Conservation (phyloP, 306 rosid genomes). For the Trichosanthes cucumerina region DNA sequence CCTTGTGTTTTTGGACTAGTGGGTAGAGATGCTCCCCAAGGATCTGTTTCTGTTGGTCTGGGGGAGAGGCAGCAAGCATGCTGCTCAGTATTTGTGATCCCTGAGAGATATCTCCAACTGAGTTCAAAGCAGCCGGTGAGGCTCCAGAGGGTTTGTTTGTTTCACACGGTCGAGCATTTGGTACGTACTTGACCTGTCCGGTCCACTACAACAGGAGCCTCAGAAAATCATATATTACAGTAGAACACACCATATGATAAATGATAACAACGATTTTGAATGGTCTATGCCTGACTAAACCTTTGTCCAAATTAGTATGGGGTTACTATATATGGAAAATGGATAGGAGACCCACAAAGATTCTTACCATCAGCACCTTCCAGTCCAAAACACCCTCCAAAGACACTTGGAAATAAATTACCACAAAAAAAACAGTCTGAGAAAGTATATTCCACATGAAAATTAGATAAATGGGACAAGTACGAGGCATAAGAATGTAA, state of each 20-base stretch:
- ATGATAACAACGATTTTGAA: background rate
- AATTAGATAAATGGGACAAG: background rate
- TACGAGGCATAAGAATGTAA: background rate
- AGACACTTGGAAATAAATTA: background rate
- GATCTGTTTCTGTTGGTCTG: slow-evolving; percentile 68
- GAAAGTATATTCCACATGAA: background rate
- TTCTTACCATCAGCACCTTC: background rate
- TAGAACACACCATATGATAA: background rate
- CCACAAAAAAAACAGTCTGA: background rate
- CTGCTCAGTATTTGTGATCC: slow-evolving; percentile 59
- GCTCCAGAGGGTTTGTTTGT: slow-evolving; percentile 45
- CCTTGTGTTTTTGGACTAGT: slow-evolving; percentile 56
- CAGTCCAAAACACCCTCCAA: background rate
- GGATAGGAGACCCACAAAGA: background rate
- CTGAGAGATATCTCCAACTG: slow-evolving; percentile 33
- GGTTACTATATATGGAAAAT: no score
- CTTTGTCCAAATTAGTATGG: background rate
- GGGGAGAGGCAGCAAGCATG: slow-evolving; percentile 65
- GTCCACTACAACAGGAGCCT: slow-evolving; percentile 28
- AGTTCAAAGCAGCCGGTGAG: slow-evolving; percentile 33
- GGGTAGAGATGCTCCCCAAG: slow-evolving; percentile 68
- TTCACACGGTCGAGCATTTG: slow-evolving; percentile 38
- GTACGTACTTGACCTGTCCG: slow-evolving; percentile 42
- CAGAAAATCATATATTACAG: slow-evolving; percentile 11
- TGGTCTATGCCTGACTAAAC: background rate